Evolutionary conservation across 1,139 yeast species (phyloP).

Genomic region (Sugiyamaella xylanicola): DNA sequence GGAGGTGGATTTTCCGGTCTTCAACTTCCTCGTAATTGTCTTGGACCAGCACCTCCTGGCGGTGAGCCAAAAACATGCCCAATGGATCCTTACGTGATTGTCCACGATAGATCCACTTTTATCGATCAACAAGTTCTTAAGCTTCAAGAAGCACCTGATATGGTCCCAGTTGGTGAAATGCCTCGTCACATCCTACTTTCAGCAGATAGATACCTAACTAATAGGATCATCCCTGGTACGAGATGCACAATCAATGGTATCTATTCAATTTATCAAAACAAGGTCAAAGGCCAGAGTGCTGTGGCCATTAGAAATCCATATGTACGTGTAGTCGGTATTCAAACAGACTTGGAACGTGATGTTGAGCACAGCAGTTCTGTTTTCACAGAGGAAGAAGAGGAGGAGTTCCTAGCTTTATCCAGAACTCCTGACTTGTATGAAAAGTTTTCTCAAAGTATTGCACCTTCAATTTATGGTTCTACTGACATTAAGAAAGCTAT

Average conservation of each 20-base stretch:
- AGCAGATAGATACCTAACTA: conserved; percentile 87
- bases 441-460: conserved; percentile 83
- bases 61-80: conserved; percentile 71
- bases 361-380: conserved; percentile 59
- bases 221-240: conserved; percentile 92
- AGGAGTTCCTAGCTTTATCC: conserved; percentile 78
- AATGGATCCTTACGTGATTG: conserved; percentile 87
- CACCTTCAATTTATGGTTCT: conserved; percentile 96
- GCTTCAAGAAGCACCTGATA: conserved; percentile 93
- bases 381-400: conserved; percentile 93
- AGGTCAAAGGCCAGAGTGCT: conserved; percentile 55
- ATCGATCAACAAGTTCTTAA: conserved; percentile 94
- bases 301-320: conserved; percentile 96
- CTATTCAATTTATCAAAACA: conserved; percentile 80
- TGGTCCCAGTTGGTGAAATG: conserved; percentile 99
- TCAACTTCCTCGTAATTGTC: conserved; percentile 73
- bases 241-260: conserved; percentile 90
- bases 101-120: conserved; percentile 88
- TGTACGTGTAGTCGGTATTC: conserved; percentile 81
- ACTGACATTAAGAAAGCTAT: conserved; percentile 91
- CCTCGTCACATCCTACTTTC: conserved; percentile 91
- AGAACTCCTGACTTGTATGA: conserved; percentile 84
- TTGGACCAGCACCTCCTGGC: conserved; percentile 53
- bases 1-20: conserved; percentile 79
- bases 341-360: conserved; percentile 76